Evolutionary conservation across 2,329 filamentous ascomycete genomes (phyloP), one percentile per base, ranked within the genome.

Genomic region (Diplodia intermedia): DNA sequence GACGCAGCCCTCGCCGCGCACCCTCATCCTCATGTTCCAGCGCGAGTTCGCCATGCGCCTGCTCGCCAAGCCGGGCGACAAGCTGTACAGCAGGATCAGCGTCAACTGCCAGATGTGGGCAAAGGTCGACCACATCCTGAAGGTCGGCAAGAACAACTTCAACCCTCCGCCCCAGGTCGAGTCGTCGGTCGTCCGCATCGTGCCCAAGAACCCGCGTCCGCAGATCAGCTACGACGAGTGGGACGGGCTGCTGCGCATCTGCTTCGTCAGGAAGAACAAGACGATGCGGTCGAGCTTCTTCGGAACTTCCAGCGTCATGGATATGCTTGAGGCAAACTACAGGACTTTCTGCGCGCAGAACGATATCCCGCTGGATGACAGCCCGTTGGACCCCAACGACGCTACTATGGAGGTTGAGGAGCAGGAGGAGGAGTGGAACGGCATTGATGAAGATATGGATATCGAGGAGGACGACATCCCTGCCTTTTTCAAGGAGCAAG

Each of bases 101-200:
- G 94, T 97, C 69, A 98, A 98, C 75, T 92, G 91, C 20, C 94
- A 98, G 77, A 97, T 98, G 85, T 97, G 91, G 88, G 88, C 90
- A 9, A 89, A 88, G 73, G 88, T 90, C 62, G 85, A 83, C 29
- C 86, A 83, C 74, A 89, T 97, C 73, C 92, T 97, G 90, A 97
- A 97, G 82, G 94, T 98, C 55, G 93, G 94, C 71, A 91, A 90
- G 81, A 95, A 96, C 81, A 98, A 98, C 82, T 99, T 98, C 86
- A 93, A 92, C 70, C 95, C 95, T 0, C 94, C 95, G 0, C 95
- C 95, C 9, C 88, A 93, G 75, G 95, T 99, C 68, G 95, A 99
- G 80, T 92, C 89, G 8, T 94, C 91, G 68, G 94, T 97, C 7
- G 93, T 97, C 57, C 87, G 94, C 69, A 91, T 97, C 72, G 92